phyloP scores from a whole-genome alignment of 192 early-diverging fungal genomes.

The Podila verticillata region DNA sequence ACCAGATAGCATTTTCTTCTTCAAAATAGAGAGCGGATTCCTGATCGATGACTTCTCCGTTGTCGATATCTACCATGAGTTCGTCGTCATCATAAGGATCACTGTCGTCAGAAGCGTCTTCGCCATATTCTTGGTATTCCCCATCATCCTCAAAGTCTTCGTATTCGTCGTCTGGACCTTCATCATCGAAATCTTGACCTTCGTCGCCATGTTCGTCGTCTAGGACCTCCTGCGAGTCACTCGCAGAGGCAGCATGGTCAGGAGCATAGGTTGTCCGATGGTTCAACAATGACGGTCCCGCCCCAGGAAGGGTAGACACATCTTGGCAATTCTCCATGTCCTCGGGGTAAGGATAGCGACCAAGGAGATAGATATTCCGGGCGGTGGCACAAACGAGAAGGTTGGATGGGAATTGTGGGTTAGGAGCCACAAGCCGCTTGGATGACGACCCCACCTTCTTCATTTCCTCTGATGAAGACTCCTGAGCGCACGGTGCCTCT shows the following conservation, averaged over 20 bases:
- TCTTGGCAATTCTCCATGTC: background rate
- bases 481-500: background rate
- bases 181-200: conserved; percentile 10
- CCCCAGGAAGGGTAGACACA: background rate
- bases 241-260: no score
- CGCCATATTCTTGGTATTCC: no score
- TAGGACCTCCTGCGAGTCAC: no score
- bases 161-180: background rate
- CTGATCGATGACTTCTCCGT: no score
- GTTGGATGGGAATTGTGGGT: conserved; percentile 12
- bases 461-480: no score
- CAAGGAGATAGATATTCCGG: conserved; percentile 36
- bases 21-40: background rate
- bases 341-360: conserved; percentile 5
- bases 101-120: no score
- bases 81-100: no score
- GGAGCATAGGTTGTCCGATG: background rate
- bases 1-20: conserved; percentile 3
- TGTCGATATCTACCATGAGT: no score
- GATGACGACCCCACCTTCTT: background rate
- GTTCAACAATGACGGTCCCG: background rate
- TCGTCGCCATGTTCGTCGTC: conserved; percentile 2
- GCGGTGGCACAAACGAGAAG: conserved; percentile 29
- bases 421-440: background rate
- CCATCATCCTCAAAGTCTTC: conserved; percentile 1